Evolutionary conservation across 148 eudicot species (phyloP), one percentile per base, ranked within the genome.

Genomic region (Rhododendron griersonianum): DNA sequence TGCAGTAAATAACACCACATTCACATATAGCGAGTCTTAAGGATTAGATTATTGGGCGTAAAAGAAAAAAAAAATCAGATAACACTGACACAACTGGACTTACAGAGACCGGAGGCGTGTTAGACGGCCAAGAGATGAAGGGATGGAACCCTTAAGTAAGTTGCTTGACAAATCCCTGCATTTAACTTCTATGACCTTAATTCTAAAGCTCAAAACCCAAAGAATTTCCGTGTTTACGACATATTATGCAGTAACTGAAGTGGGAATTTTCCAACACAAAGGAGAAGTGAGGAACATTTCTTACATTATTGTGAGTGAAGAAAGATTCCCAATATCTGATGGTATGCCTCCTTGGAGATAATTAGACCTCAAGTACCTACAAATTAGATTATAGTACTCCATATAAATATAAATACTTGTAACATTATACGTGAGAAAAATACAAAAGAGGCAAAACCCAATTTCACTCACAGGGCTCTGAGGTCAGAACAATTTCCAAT

Each of bases 301-400:
- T 91, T 93, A 97, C 99, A 97, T 81, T 84, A 97, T 95, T 69
- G 90, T 93, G 71, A 97, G 93, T 44, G 82, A 78, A 84, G 98
- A 92, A 82, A 97, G 95, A 84, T 97, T 95, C 86, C 98, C 99
- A 80, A 97, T 91, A 88, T 91, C 90, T 35, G 98, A 89, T 50
- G 98, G 99, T 90, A 97, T 93, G 86, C 98, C 99, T 61, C 99
- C 99, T 90, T 97, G 98, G 75, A 97, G 92, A 91, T 92, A 94
- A 88, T 97, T 97, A 83, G 89, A 93, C 89, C 96, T 92, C 91
- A 97, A 89, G 88, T 97, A 96, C 91, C 99, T 96, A 87, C 1
- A 90, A 2, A 50, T 41, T 45, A 63, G 3, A 67, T 55, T 16
- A 39, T 2, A n/a, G 11, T 69, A 47, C 69, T n/a, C 15, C 30